phyloP scores from a whole-genome alignment of 129 eudicot species.

The Gnaphalium uliginosum region DNA sequence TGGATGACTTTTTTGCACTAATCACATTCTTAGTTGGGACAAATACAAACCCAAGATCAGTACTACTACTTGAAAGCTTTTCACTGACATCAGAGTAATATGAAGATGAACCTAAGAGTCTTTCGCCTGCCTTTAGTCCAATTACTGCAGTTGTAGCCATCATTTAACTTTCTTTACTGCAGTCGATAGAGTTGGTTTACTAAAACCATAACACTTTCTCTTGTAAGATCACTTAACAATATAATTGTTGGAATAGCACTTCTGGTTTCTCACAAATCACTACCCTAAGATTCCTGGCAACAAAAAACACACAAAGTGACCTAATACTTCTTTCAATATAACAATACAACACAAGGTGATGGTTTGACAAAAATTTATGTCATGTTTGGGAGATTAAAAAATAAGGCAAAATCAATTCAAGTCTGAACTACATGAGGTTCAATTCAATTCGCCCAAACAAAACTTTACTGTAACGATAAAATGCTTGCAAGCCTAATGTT shows the following conservation, averaged over 20 bases:
- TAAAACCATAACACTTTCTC: slow-evolving; percentile 18
- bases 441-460: background rate
- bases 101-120: slow-evolving; percentile 61
- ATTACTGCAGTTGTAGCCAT: slow-evolving; percentile 87
- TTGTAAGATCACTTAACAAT: background rate
- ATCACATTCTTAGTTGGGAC: slow-evolving; percentile 51
- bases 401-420: background rate
- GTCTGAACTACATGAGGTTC: slow-evolving; percentile 14
- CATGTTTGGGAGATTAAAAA: background rate
- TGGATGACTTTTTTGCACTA: slow-evolving; percentile 48
- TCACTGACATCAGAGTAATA: slow-evolving; percentile 73
- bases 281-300: slow-evolving; percentile 17
- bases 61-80: slow-evolving; percentile 46
- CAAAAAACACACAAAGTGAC: slow-evolving; percentile 12
- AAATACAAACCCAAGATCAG: slow-evolving; percentile 33
- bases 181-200: background rate
- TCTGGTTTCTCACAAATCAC: slow-evolving; percentile 13
- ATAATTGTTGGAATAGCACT: background rate
- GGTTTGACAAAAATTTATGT: background rate
- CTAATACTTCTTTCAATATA: background rate
- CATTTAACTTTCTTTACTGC: slow-evolving; percentile 39
- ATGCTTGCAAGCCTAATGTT: background rate
- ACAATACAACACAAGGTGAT: background rate
- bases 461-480: background rate
- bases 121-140: slow-evolving; percentile 85